Evolutionary conservation across 176 grass and related monocot species (phyloP).

Genomic region (Poa annua): DNA sequence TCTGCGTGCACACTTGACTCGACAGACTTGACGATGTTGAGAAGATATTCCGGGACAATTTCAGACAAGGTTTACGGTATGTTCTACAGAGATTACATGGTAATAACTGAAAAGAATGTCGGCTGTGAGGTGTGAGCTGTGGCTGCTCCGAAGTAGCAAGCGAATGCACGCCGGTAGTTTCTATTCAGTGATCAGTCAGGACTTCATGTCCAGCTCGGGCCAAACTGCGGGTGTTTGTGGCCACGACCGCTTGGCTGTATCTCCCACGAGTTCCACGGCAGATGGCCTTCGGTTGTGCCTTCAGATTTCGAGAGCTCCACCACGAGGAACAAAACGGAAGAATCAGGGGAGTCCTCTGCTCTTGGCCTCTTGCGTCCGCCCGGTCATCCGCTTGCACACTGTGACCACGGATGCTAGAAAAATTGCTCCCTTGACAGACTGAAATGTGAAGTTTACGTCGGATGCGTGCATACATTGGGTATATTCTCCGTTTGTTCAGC

Average conservation of each 20-base stretch:
- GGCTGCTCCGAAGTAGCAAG: too few species aligned
- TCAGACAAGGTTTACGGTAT: too few species aligned
- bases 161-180: not conserved
- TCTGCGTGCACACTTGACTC: not conserved
- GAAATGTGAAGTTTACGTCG: too few species aligned
- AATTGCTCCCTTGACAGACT: too few species aligned
- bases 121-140: too few species aligned
- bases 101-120: too few species aligned
- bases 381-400: slow-evolving; percentile 41
- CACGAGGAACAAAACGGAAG: not conserved
- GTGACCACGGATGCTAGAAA: not conserved
- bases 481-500: too few species aligned
- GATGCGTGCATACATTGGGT: too few species aligned
- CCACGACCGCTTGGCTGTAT: not conserved
- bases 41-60: not conserved
- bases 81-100: too few species aligned
- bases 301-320: not conserved
- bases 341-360: not conserved
- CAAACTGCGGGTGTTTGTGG: too few species aligned
- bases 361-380: not conserved
- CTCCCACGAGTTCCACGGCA: not conserved
- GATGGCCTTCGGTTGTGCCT: not conserved
- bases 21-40: not conserved
- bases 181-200: not conserved
- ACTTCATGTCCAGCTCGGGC: not conserved